Evolutionary conservation across 23 red algal species (phyloP), one percentile per base, ranked within the genome.

Genomic region (Gracilaria domingensis): DNA sequence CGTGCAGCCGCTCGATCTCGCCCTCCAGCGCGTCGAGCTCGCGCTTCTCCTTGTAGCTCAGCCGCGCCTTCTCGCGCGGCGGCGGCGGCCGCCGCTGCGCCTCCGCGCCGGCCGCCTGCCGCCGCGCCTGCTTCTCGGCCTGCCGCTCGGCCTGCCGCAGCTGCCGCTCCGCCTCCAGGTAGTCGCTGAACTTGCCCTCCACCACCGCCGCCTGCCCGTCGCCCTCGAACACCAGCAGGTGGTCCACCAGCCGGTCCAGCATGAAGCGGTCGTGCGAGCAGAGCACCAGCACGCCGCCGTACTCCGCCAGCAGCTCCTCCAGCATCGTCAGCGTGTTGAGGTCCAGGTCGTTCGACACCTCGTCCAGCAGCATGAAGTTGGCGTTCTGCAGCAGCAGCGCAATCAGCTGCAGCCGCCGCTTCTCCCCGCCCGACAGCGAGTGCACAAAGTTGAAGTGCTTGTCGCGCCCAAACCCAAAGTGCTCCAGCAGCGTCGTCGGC

Each of bases 301-400:
- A 92, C 50, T 86, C 80, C 25, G 54, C 49, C 37, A 96, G 56
- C 35, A 96, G 45, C 39, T 96, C 83, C 58, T 96, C 94, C 39
- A 96, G 66, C 94, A 87, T 85, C 58, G 74, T 82, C 58, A 96
- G 61, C 45, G 94, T 96, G 83, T 92, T 66, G 36, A 96, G 38
- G 67, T 96, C 94, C n/a, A 96, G 78, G 55, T 96, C 94, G 50
- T 96, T 96, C n/a, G 94, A 92, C 47, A 91, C 79, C 83, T 96
- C 94, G 47, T 96, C 94, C 49, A 96, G 80, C 1, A 91, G 54
- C 29, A 96, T 36, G 53, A 96, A 82, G 94, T 96, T 96, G 23
- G 86, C 74, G 49, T 96, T 93, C 8, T 66, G 40, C 40, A 89
- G 39, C 54, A 96, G 29, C 12, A 96, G 62, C 39, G 60, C 73